A percentile compares a stretch with the other conserved stretches of the same genome.
These are phyloP conservation scores for Pyracantha coccinea DNA, from an alignment of 331 rosid genomes.

Conservation along the genomic window DNA sequence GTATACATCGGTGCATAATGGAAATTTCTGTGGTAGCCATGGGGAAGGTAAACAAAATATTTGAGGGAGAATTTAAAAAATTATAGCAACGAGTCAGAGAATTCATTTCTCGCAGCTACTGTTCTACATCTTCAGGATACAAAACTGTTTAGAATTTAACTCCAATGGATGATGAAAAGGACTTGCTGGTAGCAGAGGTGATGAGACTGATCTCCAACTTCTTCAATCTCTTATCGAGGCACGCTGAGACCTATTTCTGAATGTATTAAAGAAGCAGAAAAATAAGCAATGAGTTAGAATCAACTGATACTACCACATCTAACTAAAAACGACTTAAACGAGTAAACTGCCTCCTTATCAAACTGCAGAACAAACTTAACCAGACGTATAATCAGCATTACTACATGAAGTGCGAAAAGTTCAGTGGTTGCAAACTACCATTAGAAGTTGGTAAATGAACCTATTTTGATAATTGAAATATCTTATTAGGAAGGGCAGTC, in stretches of 20 bases:
- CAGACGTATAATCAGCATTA: not conserved
- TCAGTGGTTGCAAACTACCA: not conserved
- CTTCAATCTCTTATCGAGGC: slow-evolving; percentile 48
- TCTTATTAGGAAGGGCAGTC: not conserved
- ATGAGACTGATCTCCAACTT: slow-evolving; percentile 19
- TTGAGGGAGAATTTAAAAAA: slow-evolving; percentile 3
- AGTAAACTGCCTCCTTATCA: not conserved
- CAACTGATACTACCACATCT: too few relatives aligned
- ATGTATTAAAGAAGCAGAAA: slow-evolving; percentile 9
- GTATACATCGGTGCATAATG: not conserved
- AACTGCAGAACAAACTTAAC: not conserved
- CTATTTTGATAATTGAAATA: not conserved
- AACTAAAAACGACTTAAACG: not conserved
- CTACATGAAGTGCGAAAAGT: not conserved
- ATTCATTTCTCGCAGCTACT: slow-evolving; percentile 22
- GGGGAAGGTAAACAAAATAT: not conserved
- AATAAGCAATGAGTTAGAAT: not conserved
- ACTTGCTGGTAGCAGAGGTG: slow-evolving; percentile 5
- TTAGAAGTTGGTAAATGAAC: not conserved
- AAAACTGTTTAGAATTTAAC: slow-evolving; percentile 10
- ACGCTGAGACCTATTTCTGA: slow-evolving; percentile 78
- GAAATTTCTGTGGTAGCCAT: not conserved
- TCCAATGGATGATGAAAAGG: slow-evolving; percentile 16
- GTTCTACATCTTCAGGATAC: not conserved
- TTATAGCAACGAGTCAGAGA: slow-evolving; percentile 22